Conservation (phyloP, 2,329 filamentous ascomycete genomes). For the Tolypocladium amazonense region DNA sequence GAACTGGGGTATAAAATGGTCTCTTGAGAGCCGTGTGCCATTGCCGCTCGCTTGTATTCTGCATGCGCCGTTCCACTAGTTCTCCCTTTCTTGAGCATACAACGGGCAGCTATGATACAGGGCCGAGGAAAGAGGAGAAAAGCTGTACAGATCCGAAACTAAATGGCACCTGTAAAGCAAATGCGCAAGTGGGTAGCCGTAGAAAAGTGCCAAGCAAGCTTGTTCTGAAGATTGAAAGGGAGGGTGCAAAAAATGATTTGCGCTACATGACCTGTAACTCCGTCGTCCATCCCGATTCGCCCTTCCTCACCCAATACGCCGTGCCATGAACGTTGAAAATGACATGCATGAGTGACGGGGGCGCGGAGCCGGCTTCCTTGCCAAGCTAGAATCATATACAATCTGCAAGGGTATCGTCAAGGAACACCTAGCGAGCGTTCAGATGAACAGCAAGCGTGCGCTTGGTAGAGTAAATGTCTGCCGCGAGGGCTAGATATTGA, state of each 20-base stretch:
- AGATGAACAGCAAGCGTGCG: background rate
- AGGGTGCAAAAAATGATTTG: background rate
- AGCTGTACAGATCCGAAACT: background rate
- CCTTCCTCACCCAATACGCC: constrained; percentile 8
- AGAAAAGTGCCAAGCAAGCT: background rate
- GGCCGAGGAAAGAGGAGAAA: background rate
- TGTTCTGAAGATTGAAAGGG: background rate
- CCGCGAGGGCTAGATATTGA: background rate
- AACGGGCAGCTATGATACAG: background rate
- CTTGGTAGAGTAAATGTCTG: background rate
- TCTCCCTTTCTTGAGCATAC: background rate
- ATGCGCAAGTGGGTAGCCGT: background rate
- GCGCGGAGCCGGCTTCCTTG: background rate
- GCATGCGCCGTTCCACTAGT: background rate
- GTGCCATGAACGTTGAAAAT: constrained; percentile 8
- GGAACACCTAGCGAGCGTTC: background rate
- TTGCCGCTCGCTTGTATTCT: background rate
- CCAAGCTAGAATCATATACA: background rate
- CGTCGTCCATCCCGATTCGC: background rate
- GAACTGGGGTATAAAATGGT: background rate
- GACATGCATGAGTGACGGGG: background rate
- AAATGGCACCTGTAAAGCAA: background rate
- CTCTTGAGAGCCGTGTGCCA: background rate
- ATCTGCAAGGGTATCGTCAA: background rate
- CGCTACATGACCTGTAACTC: background rate